A percentile compares a stretch with the other conserved stretches of the same genome.
Evolutionary conservation across 1,284 basidiomycete species (phyloP).

Genomic region (Phellinidium pouzarii): DNA sequence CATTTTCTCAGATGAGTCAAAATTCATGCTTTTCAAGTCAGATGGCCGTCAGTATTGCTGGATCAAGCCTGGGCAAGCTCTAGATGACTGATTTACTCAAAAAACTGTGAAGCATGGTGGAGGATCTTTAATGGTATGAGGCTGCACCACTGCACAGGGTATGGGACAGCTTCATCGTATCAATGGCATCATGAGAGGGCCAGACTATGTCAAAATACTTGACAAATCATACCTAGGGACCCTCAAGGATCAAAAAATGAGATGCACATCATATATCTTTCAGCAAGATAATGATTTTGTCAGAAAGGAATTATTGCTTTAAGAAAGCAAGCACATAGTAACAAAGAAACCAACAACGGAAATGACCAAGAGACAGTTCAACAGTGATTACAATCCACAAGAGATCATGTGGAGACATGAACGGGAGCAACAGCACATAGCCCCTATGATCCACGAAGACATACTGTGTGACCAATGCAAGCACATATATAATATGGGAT

Average conservation of each 20-base stretch:
- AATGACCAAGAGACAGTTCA: too few species aligned
- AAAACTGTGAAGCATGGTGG: slow-evolving; percentile 25
- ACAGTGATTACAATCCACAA: too few species aligned
- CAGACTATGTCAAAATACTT: slow-evolving; percentile 26
- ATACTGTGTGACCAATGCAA: too few species aligned
- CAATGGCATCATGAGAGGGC: slow-evolving; percentile 24
- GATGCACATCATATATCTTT: slow-evolving; percentile 19
- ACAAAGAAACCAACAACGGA: too few species aligned
- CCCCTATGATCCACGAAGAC: too few species aligned
- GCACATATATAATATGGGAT: too few species aligned
- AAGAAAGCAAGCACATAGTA: too few species aligned
- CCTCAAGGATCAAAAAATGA: slow-evolving; percentile 21
- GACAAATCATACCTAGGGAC: slow-evolving; percentile 25
- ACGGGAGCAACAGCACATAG: too few species aligned
- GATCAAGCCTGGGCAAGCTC: slow-evolving; percentile 21
- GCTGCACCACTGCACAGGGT: slow-evolving; percentile 23
- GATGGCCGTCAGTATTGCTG: slow-evolving; percentile 24
- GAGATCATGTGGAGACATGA: too few species aligned
- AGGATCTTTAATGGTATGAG: slow-evolving; percentile 28
- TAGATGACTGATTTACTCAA: slow-evolving; percentile 17
- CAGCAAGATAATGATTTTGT: slow-evolving; percentile 34
- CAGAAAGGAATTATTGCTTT: too few species aligned
- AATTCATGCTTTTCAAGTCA: slow-evolving; percentile 24
- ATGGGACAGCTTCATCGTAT: slow-evolving; percentile 24
- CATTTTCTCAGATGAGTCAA: slow-evolving; percentile 25